Percentiles rank a stretch among this genome's conserved stretches.
phyloP scores from a whole-genome alignment of 2,329 filamentous ascomycete species.

The Apiospora aurea region DNA sequence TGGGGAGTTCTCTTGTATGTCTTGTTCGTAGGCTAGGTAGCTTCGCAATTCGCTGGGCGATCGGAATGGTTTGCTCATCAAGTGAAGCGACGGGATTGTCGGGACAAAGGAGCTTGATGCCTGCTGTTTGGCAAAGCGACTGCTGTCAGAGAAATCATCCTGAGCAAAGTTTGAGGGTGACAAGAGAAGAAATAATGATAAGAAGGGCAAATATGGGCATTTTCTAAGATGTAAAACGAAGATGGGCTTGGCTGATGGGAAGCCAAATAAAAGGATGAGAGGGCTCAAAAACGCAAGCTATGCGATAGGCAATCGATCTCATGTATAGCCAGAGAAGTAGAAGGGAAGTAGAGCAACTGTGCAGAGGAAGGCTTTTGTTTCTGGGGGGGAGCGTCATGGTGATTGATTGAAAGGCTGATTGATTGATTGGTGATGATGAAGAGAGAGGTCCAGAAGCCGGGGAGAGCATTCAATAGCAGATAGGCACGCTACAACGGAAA shows the following conservation, averaged over 20 bases:
- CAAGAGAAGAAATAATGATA: constrained; percentile 16
- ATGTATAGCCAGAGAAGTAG: constrained; percentile 20
- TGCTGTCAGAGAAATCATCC: constrained; percentile 63
- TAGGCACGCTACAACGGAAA: constrained; percentile 26
- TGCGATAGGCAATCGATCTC: constrained; percentile 42
- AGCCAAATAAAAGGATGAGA: constrained; percentile 40
- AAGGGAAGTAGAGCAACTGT: constrained; percentile 19
- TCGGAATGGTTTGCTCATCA: constrained; percentile 33
- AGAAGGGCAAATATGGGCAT: constrained; percentile 33
- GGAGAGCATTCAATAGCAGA: constrained; percentile 24
- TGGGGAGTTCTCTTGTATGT: not conserved
- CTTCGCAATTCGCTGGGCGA: not conserved
- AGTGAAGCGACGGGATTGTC: constrained; percentile 32
- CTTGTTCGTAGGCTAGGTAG: constrained; percentile 1
- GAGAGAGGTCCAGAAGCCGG: constrained; percentile 23
- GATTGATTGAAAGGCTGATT: constrained; percentile 10
- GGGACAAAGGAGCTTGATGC: constrained; percentile 36
- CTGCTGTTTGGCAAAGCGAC: constrained; percentile 60
- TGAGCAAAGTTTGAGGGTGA: constrained; percentile 38
- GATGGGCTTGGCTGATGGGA: constrained; percentile 37
- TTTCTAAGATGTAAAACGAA: constrained; percentile 32
- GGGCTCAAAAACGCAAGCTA: constrained; percentile 39
- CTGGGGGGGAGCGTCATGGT: constrained; percentile 16
- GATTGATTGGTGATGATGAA: constrained; percentile 19
- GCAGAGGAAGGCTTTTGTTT: constrained; percentile 14